phyloP scores from a whole-genome alignment of 805 yeast genomes.

The Candida nitratophila region DNA sequence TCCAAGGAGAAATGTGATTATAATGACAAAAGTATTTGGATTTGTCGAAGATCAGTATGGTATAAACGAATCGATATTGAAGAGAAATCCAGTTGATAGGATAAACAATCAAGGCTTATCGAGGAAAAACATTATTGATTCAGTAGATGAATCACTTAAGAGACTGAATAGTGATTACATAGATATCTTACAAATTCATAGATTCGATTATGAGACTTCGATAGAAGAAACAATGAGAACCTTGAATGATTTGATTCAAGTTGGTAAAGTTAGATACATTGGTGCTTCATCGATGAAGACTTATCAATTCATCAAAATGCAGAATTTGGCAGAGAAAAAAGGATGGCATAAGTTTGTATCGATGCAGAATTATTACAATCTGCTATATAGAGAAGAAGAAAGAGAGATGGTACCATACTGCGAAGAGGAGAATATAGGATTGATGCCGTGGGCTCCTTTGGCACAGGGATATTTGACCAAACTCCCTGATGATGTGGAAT shows the following conservation, averaged over 20 bases:
- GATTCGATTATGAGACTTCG: constrained; percentile 41
- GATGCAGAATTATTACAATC: constrained; percentile 51
- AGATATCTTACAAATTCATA: constrained; percentile 51
- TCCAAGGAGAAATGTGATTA: constrained; percentile 22
- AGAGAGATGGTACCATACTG: constrained; percentile 52
- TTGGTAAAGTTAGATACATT: constrained; percentile 43
- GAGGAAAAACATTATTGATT: constrained; percentile 41
- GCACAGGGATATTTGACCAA: constrained; percentile 36
- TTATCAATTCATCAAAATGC: constrained; percentile 45
- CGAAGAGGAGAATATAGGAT: constrained; percentile 41
- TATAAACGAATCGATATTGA: neutral
- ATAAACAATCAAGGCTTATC: constrained; percentile 33
- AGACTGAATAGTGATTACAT: constrained; percentile 42
- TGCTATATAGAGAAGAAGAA: constrained; percentile 55
- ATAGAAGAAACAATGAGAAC: constrained; percentile 50
- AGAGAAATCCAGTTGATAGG: constrained; percentile 5
- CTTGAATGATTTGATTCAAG: constrained; percentile 40
- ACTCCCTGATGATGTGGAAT: neutral
- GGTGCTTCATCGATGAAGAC: constrained; percentile 60
- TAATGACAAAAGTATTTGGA: constrained; percentile 19
- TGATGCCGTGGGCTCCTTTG: constrained; percentile 57
- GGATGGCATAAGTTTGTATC: constrained; percentile 52
- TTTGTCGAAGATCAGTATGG: constrained; percentile 2
- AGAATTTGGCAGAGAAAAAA: constrained; percentile 45
- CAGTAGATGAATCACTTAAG: constrained; percentile 29